Percentiles rank a stretch among this genome's conserved stretches.
Evolutionary conservation across 371 early-diverging fungal species (phyloP).

Genomic region (Mucor piriformis): DNA sequence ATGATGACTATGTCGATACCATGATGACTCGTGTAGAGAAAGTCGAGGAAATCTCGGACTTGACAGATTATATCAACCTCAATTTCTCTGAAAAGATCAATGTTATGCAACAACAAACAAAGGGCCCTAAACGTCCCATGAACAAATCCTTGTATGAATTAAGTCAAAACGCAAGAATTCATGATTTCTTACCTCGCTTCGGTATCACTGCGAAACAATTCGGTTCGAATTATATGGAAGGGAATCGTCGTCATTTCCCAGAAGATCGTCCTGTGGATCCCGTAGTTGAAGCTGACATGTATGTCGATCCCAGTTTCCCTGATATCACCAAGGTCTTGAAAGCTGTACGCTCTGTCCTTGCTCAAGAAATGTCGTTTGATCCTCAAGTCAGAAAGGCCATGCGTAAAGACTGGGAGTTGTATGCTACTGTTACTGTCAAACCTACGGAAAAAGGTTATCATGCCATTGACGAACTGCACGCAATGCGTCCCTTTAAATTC

Average conservation of each 20-base stretch:
- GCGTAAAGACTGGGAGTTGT: constrained; percentile 70
- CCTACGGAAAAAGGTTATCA: constrained; percentile 84
- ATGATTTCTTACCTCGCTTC: constrained; percentile 59
- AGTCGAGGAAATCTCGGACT: constrained; percentile 78
- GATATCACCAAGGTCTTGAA: constrained; percentile 64
- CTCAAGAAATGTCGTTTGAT: constrained; percentile 80
- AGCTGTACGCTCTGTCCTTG: constrained; percentile 72
- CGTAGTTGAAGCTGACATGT: constrained; percentile 63
- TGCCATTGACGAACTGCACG: constrained; percentile 82
- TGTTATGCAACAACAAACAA: constrained; percentile 46
- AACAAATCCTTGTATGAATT: constrained; percentile 41
- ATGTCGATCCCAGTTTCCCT: constrained; percentile 55
- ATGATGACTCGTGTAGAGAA: constrained; percentile 52
- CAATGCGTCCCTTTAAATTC: constrained; percentile 87
- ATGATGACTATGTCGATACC: constrained; percentile 54
- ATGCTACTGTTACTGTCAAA: constrained; percentile 72
- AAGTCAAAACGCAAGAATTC: constrained; percentile 51
- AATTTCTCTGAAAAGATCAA: constrained; percentile 67
- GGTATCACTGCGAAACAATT: constrained; percentile 69
- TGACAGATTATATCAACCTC: constrained; percentile 75
- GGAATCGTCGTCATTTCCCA: constrained; percentile 59
- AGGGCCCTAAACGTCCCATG: constrained; percentile 48
- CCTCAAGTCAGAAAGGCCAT: constrained; percentile 84
- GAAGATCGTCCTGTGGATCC: constrained; percentile 58
- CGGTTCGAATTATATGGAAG: constrained; percentile 66